Evolutionary conservation across 805 yeast species (phyloP).

Genomic region (Metschnikowia henanensis): DNA sequence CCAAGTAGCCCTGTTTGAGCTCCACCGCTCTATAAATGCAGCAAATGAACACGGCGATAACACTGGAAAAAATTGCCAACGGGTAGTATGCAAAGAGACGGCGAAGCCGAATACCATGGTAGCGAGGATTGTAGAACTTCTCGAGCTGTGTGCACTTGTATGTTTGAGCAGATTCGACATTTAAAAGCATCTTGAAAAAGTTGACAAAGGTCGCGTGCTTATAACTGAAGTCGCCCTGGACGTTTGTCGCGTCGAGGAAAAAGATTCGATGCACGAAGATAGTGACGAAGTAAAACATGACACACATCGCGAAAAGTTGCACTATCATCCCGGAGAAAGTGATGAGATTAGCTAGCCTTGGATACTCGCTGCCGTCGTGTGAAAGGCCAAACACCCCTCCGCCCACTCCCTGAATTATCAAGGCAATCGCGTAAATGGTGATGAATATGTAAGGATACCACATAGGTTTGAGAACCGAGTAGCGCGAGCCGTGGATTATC

Average conservation of each 20-base stretch:
- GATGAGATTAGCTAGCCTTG: conserved; percentile 30
- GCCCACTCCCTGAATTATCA: conserved; percentile 39
- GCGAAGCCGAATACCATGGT: conserved; percentile 24
- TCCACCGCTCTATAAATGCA: conserved; percentile 42
- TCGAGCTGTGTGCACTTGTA: conserved; percentile 29
- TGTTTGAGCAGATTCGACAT: conserved; percentile 22
- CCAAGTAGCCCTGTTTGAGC: conserved; percentile 36
- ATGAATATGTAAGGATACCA: conserved; percentile 45
- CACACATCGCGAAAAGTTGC: conserved; percentile 38
- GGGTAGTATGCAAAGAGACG: conserved; percentile 32
- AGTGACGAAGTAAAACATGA: conserved; percentile 30
- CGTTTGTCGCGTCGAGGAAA: conserved; percentile 25
- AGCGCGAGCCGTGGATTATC: conserved; percentile 37
- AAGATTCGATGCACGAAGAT: conserved; percentile 32
- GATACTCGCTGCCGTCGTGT: conserved; percentile 11
- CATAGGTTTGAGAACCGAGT: conserved; percentile 39
- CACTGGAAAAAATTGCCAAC: conserved; percentile 32
- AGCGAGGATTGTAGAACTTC: conserved; percentile 29
- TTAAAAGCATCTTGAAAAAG: conserved; percentile 29
- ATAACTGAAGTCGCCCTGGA: conserved; percentile 15
- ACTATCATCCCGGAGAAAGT: conserved; percentile 39
- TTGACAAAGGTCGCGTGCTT: conserved; percentile 14
- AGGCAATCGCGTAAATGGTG: conserved; percentile 33
- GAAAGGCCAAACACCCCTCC: conserved; percentile 27
- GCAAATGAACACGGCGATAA: conserved; percentile 29